Evolutionary conservation across 768 basidiomycete genomes (phyloP), one percentile per base, ranked within the genome.

Genomic region (Melanogaster broomeanus): DNA sequence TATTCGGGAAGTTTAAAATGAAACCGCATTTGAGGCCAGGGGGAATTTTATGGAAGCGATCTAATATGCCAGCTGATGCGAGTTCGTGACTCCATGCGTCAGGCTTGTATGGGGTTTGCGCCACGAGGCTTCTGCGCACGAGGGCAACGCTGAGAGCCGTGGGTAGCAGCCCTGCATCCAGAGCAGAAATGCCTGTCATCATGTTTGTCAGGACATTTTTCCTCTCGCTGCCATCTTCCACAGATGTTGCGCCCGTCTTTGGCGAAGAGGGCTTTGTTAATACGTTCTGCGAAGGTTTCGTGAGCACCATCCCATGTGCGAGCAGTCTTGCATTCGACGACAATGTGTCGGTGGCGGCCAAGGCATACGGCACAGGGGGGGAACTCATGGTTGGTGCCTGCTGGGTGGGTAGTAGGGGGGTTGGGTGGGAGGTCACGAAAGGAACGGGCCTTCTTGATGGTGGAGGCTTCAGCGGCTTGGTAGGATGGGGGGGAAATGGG

Each of bases 301-400:
- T 35, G 18, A 6, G 53, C 41, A 0, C 57, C 53, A 40, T 72
- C 57, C 68, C 70, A 72, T 0, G 66, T 41, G 0, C 27, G 45
- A 0, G 47, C 21, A 2, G 62, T 27, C 0, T 1, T 9, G 45
- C 70, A 75, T 1, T 53, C 28, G 2, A 30, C 19, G 35, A 63
- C 38, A 13, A 64, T 44, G 56, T 74, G 70, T 0, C 31, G 49
- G 42, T 61, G 58, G 4, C 61, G 33, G 3, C 74, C 67, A 10
- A 77, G 64, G 56, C 73, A 76, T 1, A 74, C 33, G 34, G 69
- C 55, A 49, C 72, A 76, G 15, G 27, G 27, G 9, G 27, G 27
- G 27, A 28, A 28, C 5, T 28, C 9, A 9, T 4, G 4, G 27
- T 28, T 28, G 27, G 5, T 9, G 9, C 27, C 27, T 5, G 27